Percentiles rank a stretch among this genome's conserved stretches.
Conservation (phyloP, 2,329 filamentous ascomycete genomes). For the Aspergillus thermomutatus region DNA sequence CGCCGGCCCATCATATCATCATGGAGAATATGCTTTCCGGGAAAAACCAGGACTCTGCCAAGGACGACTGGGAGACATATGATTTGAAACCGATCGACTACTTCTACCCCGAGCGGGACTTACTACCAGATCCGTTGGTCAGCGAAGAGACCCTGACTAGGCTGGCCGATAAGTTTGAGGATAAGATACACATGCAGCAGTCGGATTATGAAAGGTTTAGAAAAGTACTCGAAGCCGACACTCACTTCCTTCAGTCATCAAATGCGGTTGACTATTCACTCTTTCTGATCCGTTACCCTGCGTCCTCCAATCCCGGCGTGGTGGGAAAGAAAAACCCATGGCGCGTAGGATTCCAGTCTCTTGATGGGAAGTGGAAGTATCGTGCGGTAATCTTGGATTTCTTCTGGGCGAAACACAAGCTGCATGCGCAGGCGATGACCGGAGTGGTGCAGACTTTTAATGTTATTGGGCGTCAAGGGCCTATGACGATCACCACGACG, state of each 20-base stretch:
- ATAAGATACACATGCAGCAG: constrained; percentile 58
- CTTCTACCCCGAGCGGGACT: constrained; percentile 72
- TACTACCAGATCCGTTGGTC: constrained; percentile 61
- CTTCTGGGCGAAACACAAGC: constrained; percentile 73
- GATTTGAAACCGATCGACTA: constrained; percentile 72
- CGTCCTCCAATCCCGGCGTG: constrained; percentile 30
- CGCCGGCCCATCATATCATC: constrained; percentile 69
- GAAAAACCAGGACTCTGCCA: constrained; percentile 43
- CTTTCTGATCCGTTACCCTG: constrained; percentile 62
- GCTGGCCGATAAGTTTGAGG: constrained; percentile 65
- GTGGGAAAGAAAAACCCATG: constrained; percentile 45
- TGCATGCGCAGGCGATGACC: constrained; percentile 64
- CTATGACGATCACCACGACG: constrained; percentile 72
- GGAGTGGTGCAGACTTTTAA: constrained; percentile 64
- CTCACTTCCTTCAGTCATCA: constrained; percentile 56
- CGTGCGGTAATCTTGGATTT: constrained; percentile 68
- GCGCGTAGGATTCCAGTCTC: constrained; percentile 60
- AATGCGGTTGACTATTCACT: constrained; percentile 75
- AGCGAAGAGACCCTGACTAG: constrained; percentile 63
- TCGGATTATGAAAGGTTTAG: constrained; percentile 57
- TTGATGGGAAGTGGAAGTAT: constrained; percentile 65
- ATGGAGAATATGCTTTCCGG: constrained; percentile 74
- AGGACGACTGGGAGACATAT: constrained; percentile 64
- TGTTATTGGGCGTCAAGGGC: constrained; percentile 59
- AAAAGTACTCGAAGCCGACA: constrained; percentile 58